Percentiles rank a stretch among this genome's conserved stretches.
Evolutionary conservation across 1,139 yeast species (phyloP).

Genomic region (Suhomyces atakaporum): DNA sequence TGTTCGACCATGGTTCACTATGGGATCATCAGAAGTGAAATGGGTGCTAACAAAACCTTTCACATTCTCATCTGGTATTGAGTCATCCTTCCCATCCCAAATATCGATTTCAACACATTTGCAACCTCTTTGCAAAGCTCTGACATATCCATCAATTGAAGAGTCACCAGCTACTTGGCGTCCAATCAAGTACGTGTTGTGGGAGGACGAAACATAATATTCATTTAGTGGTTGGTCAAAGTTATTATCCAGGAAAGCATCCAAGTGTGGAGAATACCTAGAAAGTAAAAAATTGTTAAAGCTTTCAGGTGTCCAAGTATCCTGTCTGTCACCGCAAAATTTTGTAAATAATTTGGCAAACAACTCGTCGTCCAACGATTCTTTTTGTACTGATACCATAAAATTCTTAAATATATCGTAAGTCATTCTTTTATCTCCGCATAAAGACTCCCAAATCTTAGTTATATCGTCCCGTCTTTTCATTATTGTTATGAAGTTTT

Average conservation of each 20-base stretch:
- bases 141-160: constrained; percentile 87
- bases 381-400: constrained; percentile 52
- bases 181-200: constrained; percentile 88
- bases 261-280: constrained; percentile 40
- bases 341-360: constrained; percentile 44
- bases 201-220: constrained; percentile 89
- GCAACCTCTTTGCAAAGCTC: constrained; percentile 88
- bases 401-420: constrained; percentile 49
- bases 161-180: constrained; percentile 92
- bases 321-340: constrained; percentile 35
- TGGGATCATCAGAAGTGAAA: constrained; percentile 52
- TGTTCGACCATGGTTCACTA: constrained; percentile 87
- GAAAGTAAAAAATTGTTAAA: constrained; percentile 57
- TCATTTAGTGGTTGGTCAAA: constrained; percentile 74
- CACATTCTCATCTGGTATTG: not conserved
- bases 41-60: not conserved
- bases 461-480: constrained; percentile 38
- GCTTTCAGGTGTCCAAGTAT: constrained; percentile 47
- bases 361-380: constrained; percentile 31
- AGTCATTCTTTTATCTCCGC: constrained; percentile 45
- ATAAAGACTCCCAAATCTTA: constrained; percentile 27
- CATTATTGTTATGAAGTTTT: constrained; percentile 59
- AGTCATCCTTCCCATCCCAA: constrained; percentile 72
- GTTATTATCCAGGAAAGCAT: constrained; percentile 26
- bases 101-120: constrained; percentile 90